Percentiles rank a stretch among this genome's conserved stretches.
These are phyloP conservation scores for Colletotrichum eleusines DNA, from an alignment of 2,329 filamentous ascomycete genomes.

Conservation along the genomic window DNA sequence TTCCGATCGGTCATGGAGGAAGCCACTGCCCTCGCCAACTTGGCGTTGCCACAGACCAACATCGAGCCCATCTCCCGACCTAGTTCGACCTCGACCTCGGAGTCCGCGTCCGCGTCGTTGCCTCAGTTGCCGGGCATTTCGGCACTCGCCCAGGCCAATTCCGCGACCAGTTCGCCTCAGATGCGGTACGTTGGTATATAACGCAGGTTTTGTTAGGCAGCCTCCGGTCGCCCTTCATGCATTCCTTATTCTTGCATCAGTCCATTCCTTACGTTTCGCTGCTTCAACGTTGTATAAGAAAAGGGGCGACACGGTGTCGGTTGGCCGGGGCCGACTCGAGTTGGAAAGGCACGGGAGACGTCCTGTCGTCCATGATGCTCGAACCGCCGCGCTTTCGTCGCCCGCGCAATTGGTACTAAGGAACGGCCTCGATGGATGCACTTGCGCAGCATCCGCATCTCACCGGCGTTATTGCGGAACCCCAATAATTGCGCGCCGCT, in stretches of 20 bases:
- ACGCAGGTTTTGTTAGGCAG: not conserved
- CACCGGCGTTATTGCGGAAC: not conserved
- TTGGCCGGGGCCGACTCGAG: not conserved
- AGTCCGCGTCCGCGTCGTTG: constrained; percentile 49
- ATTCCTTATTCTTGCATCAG: not conserved
- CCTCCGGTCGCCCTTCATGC: not conserved
- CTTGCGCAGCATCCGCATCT: not conserved
- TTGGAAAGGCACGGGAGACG: not conserved
- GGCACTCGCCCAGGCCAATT: constrained; percentile 57
- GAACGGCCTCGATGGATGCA: not conserved
- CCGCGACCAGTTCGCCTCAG: constrained; percentile 57
- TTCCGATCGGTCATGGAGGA: constrained; percentile 59
- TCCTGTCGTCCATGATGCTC: not conserved
- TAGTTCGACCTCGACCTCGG: constrained; percentile 59
- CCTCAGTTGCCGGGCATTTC: constrained; percentile 62
- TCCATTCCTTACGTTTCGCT: not conserved
- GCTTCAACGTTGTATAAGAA: not conserved
- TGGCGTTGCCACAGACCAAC: constrained; percentile 47
- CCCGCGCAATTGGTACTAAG: not conserved
- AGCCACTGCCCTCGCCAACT: constrained; percentile 44
- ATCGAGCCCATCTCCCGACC: constrained; percentile 61
- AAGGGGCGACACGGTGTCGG: too few species aligned
- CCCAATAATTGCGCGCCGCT: not conserved
- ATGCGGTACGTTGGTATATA: constrained; percentile 56
- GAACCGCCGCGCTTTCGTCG: not conserved